phyloP scores from a whole-genome alignment of 2,329 filamentous ascomycete species.

The Pseudogymnoascus sp. region DNA sequence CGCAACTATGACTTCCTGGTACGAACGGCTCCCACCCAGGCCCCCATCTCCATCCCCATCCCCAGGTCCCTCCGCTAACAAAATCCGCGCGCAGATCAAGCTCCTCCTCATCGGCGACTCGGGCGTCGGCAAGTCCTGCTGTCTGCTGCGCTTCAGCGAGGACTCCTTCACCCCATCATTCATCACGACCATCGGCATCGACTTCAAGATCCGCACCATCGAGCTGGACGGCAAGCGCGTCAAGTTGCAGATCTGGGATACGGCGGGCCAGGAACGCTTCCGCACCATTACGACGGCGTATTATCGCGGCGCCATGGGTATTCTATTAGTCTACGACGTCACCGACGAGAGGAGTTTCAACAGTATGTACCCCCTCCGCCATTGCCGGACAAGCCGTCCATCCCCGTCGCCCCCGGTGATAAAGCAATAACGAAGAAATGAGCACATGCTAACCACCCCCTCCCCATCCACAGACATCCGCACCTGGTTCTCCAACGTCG shows the following conservation, averaged over 20 bases:
- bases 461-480: slow-evolving; percentile 65
- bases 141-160: slow-evolving; percentile 95
- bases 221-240: slow-evolving; percentile 97
- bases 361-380: slow-evolving; percentile 42
- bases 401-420: not conserved
- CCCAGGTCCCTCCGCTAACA: slow-evolving; percentile 19
- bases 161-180: slow-evolving; percentile 99
- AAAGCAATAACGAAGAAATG: not conserved
- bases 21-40: slow-evolving; percentile 33
- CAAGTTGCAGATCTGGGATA: slow-evolving; percentile 99
- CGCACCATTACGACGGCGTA: slow-evolving; percentile 98
- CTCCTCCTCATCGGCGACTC: slow-evolving; percentile 99
- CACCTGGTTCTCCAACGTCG: slow-evolving; percentile 99
- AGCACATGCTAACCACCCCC: slow-evolving; percentile 22
- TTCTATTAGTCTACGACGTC: slow-evolving; percentile 94
- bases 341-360: slow-evolving; percentile 99
- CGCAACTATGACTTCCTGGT: slow-evolving; percentile 99
- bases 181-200: slow-evolving; percentile 99
- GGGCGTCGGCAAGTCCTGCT: slow-evolving; percentile 98
- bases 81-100: slow-evolving; percentile 55
- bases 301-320: slow-evolving; percentile 97
- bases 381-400: not conserved
- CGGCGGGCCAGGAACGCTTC: slow-evolving; percentile 95
- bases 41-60: too few species aligned
- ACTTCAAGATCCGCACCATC: slow-evolving; percentile 99